These are phyloP conservation scores for Lachnellula arida DNA, from an alignment of 2,329 filamentous ascomycete genomes.

Conservation along the genomic window DNA sequence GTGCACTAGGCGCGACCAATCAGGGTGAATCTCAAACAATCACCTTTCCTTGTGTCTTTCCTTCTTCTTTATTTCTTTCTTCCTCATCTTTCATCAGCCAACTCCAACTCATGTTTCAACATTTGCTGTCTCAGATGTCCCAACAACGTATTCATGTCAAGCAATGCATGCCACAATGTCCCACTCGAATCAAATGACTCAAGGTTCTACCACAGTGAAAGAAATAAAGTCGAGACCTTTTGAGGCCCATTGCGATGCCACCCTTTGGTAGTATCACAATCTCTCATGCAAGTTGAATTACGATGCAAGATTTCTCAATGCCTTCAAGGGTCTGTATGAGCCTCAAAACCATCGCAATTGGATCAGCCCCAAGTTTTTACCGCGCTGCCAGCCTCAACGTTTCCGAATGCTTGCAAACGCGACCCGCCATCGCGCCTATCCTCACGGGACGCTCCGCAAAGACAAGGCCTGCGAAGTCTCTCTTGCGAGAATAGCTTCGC, in stretches of 20 bases:
- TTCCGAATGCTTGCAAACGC: constrained; percentile 13
- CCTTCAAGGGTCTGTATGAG: constrained; percentile 3
- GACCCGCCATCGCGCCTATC: constrained; percentile 22
- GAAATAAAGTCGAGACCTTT: constrained; percentile 6
- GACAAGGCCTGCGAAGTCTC: constrained; percentile 1
- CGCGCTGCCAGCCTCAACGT: constrained; percentile 18
- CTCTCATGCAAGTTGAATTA: constrained; percentile 1
- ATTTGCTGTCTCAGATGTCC: not conserved
- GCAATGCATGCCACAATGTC: not conserved
- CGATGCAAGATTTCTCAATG: constrained; percentile 12
- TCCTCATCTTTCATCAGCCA: not conserved
- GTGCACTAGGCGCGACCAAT: not conserved
- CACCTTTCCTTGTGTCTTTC: not conserved
- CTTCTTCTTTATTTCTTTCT: not conserved
- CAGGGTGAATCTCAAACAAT: not conserved
- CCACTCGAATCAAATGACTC: not conserved
- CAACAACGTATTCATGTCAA: not conserved
- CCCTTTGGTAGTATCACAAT: not conserved
- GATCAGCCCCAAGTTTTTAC: constrained; percentile 5
- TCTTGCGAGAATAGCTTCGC: constrained; percentile 19
- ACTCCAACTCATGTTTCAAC: not conserved
- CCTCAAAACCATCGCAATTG: constrained; percentile 6
- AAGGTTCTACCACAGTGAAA: not conserved
- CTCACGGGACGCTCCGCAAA: constrained; percentile 13
- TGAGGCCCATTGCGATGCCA: not conserved